These are phyloP conservation scores for Tulasnella sp. DNA, from an alignment of 768 basidiomycete genomes.

Conservation along the genomic window DNA sequence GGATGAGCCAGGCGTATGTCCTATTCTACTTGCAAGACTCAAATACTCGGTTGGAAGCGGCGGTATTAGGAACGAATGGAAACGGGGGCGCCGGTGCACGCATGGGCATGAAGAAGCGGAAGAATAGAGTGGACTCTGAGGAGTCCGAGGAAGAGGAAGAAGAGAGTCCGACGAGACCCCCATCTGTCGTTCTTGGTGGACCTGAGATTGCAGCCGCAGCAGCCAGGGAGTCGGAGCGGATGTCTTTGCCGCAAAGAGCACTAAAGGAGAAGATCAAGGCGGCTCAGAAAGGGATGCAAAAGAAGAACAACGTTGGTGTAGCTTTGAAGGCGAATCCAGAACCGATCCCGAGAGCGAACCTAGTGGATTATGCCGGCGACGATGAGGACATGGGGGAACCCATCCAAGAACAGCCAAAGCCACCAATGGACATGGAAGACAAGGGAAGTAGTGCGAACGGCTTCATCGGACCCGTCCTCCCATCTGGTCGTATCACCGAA, in stretches of 20 bases:
- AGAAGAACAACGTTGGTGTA: not conserved
- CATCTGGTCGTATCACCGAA: not conserved
- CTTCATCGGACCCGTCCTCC: conserved; percentile 1
- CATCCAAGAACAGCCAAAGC: not conserved
- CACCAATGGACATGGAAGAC: not conserved
- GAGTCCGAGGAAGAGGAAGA: conserved; percentile 6
- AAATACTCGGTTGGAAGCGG: not conserved
- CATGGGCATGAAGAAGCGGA: not conserved
- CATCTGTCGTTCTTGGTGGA: not conserved
- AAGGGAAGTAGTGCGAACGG: not conserved
- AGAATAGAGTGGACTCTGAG: not conserved
- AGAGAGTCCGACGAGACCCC: not conserved
- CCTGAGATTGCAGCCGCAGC: conserved; percentile 4
- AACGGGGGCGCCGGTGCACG: too few relatives aligned
- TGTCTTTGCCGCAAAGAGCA: not conserved
- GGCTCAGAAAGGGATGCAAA: not conserved
- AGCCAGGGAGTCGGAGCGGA: conserved; percentile 8
- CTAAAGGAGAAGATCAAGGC: conserved; percentile 6
- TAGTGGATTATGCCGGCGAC: not conserved
- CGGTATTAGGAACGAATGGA: not conserved
- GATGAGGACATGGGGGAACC: conserved; percentile 8
- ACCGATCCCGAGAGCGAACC: not conserved
- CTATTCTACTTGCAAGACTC: conserved; percentile 77
- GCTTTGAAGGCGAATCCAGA: not conserved
- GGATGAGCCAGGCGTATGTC: conserved; percentile 78